phyloP scores from a whole-genome alignment of 202 grass and related monocot species.

The Sporobolus alterniflorus region DNA sequence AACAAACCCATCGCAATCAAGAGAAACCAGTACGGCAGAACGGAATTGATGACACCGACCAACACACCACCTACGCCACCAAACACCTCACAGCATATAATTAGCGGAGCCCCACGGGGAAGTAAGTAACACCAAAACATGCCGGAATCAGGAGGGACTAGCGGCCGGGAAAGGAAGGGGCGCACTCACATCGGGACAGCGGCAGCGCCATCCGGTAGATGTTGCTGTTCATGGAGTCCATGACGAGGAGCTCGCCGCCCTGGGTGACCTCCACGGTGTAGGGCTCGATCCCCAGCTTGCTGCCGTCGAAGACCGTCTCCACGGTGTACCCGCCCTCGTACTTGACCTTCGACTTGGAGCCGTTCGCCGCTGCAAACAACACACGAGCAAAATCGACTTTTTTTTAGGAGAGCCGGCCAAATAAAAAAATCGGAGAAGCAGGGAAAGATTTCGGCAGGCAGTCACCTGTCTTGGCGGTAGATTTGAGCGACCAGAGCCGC shows the following conservation, averaged over 20 bases:
- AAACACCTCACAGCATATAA: conserved; percentile 39
- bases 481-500: conserved; percentile 86
- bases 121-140: conserved; percentile 5
- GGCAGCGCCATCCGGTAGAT: conserved; percentile 84
- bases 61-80: conserved; percentile 44
- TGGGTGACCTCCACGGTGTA: conserved; percentile 83
- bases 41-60: conserved; percentile 57
- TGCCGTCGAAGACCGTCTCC: conserved; percentile 98
- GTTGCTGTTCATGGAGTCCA: conserved; percentile 96
- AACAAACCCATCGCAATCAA: conserved; percentile 61
- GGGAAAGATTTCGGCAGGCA: not conserved
- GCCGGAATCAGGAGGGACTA: conserved; percentile 31
- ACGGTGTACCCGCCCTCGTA: conserved; percentile 97
- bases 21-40: conserved; percentile 4
- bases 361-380: conserved; percentile 43
- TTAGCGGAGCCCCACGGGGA: conserved; percentile 36
- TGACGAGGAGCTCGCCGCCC: conserved; percentile 84
- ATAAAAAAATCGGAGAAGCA: not conserved
- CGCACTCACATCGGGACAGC: conserved; percentile 84
- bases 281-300: conserved; percentile 96
- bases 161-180: not conserved
- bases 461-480: conserved; percentile 72
- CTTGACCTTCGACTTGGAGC: conserved; percentile 78
- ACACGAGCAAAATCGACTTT: no score
- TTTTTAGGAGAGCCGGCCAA: not conserved